A percentile compares a stretch with the other conserved stretches of the same genome.
Conservation (phyloP, 2,329 filamentous ascomycete genomes). For the Didymella exigua region DNA sequence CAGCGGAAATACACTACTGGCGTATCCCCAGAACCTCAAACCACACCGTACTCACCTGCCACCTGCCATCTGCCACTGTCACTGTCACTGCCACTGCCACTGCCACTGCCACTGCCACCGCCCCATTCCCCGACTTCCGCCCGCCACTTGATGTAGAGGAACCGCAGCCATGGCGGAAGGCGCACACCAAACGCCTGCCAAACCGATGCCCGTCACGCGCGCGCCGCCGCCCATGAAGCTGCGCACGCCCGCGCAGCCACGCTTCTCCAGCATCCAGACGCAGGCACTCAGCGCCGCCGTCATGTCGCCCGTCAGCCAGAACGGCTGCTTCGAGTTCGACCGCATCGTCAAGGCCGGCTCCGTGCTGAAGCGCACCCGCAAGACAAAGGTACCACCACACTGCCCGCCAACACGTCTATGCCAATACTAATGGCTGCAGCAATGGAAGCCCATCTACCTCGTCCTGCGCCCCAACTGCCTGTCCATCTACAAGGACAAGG, state of each 20-base stretch:
- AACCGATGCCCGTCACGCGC: slow-evolving; percentile 26
- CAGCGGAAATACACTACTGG: slow-evolving; percentile 11
- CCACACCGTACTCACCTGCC: background rate
- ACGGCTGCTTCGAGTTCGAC: slow-evolving; percentile 95
- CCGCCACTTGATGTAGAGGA: slow-evolving; percentile 22
- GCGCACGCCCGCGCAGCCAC: slow-evolving; percentile 31
- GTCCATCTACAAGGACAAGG: slow-evolving; percentile 90
- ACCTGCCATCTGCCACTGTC: too few relatives aligned
- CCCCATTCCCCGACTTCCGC: background rate
- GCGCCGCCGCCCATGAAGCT: slow-evolving; percentile 33
- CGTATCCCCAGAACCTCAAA: slow-evolving; percentile 14
- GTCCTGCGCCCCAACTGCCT: slow-evolving; percentile 89
- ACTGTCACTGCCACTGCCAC: too few relatives aligned
- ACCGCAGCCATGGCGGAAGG: slow-evolving; percentile 33
- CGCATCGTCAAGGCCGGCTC: slow-evolving; percentile 88
- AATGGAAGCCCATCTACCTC: slow-evolving; percentile 88
- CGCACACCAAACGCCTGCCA: slow-evolving; percentile 33
- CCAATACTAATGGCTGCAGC: slow-evolving; percentile 55
- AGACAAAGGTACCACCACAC: slow-evolving; percentile 72
- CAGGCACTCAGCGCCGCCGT: slow-evolving; percentile 55
- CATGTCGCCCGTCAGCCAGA: slow-evolving; percentile 87
- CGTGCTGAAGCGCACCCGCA: slow-evolving; percentile 85
- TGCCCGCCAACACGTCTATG: background rate
- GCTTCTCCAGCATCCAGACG: slow-evolving; percentile 25
- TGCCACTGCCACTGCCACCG: too few relatives aligned